Base-by-base conservation (phyloP, 768 basidiomycete species). In the Kwoniella sp. region DNA sequence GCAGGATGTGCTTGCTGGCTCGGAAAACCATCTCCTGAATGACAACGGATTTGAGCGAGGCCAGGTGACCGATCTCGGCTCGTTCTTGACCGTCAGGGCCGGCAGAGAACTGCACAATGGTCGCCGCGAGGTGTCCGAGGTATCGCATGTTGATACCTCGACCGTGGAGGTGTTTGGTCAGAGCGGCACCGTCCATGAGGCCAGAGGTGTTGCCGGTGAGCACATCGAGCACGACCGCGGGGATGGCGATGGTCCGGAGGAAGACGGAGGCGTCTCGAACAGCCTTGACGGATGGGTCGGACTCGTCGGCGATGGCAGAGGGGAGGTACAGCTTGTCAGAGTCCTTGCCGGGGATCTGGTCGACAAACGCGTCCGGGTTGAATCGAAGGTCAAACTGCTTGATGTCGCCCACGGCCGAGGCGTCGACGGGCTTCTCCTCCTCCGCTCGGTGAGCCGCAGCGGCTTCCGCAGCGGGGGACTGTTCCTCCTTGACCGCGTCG, bases 131-230 rank as follows among this genome's bases (percentile, higher is more conserved):
- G 25, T 70, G 57, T 40, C 77, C 77, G 32, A 78, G 69, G 67
- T 78, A 78, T 33, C 77, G 69, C 58, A 78, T 77, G 67, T 78
- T 78, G 74, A 78, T 76, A 61, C 77, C 77, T 36, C 71, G 59
- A 29, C 58, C 57, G 62, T 78, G 77, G 33, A 78, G 56, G 29
- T 62, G 37, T 55, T 62, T 65, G 29, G 75, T 67, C 31, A 78
- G 63, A 19, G 68, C 56, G 26, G 59, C 49, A 27, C 77, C 77
- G 47, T 78, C 77, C 62, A 75, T 73, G 33, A 74, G 42, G 25
- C 64, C 61, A 17, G 65, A 58, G 15, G 63, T 64, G 36, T 60
- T 61, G 23, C 67, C 60, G 32, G 67, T 70, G 28, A 75, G 55
- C 22, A 76, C 69, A 50, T 72, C 72, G 41, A 75, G 46, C 27